Evolutionary conservation across 352 stramenopile species (phyloP), one percentile per base, ranked within the genome.

Genomic region (Phytopythium litorale): DNA sequence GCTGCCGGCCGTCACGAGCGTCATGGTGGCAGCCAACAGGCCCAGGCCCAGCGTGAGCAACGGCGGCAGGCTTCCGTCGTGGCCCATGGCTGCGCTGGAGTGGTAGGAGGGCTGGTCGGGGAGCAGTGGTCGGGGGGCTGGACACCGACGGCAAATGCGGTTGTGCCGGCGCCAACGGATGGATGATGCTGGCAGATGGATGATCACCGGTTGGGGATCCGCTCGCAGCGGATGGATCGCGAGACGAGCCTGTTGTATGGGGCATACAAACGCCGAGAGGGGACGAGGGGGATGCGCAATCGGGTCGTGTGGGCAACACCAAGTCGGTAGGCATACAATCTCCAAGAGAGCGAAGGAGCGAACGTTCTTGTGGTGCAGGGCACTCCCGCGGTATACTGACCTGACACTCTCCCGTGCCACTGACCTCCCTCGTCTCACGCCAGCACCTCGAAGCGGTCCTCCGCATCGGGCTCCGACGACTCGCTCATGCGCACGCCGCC

Each of bases 11-110:
- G 81, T 92, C 56, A 91, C 52, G 32, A 92, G 70, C 60, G 84
- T 90, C 76, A 91, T 82, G 37, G 79, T 91, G 38, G 78, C 81
- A 50, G 78, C 77, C 57, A 92, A 58, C 51, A 92, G 73, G 21
- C 81, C 81, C 21, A 91, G 71, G 9, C 81, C 79, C 38, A 92
- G 68, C 56, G 79, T 85, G 46, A 92, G 59, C 46, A 78, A 88
- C 38, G 81, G 65, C 38, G 74, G 75, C 40, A 83, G 28, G 52
- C 71, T 70, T 19, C 52, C 64, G 59, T 81, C 70, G 66, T 72
- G 64, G 53, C 54, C 61, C 55, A 60, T 60, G 7, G 49, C 28
- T 25, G 25, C 16, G 28, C 0, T 18, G 11, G 23, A 9, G 3
- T 35, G 6, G 21, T 30, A n/a, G n/a, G 28, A 4, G 28, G 28